A percentile compares a stretch with the other conserved stretches of the same genome.
Conservation (phyloP, 164 flowering plant genomes). For the Tetracentron sinense region DNA sequence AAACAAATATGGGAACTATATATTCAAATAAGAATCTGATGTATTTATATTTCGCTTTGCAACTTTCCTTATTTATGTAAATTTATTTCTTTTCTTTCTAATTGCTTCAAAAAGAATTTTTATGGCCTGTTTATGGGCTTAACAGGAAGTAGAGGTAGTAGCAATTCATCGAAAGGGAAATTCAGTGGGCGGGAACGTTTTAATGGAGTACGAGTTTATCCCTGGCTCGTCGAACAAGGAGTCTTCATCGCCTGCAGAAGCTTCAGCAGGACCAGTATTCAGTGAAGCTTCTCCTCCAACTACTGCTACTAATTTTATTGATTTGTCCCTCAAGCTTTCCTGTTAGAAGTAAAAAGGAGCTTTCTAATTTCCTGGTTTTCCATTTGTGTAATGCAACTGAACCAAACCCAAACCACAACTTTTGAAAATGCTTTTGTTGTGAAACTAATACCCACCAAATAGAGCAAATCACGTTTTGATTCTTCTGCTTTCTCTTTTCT, state of each 20-base stretch:
- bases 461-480: neutral
- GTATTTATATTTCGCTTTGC: neutral
- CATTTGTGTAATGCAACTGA: conserved; percentile 1
- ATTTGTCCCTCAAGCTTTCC: conserved; percentile 33
- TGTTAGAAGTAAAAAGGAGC: conserved; percentile 5
- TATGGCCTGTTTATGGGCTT: too few species aligned
- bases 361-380: neutral
- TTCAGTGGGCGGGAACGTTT: neutral
- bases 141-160: conserved; percentile 16
- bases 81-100: neutral
- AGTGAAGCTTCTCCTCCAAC: conserved; percentile 15
- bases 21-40: too few species aligned
- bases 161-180: conserved; percentile 21
- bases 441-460: neutral
- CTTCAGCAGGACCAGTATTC: neutral
- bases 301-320: conserved; percentile 11
- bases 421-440: conserved; percentile 3
- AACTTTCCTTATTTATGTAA: neutral
- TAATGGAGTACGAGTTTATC: conserved; percentile 28
- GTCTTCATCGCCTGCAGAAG: neutral
- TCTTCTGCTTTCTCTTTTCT: neutral
- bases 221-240: conserved; percentile 7
- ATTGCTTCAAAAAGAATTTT: too few species aligned
- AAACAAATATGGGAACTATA: too few species aligned
- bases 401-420: neutral